Evolutionary conservation across 768 basidiomycete species (phyloP).

Genomic region (Termitomyces sp.): DNA sequence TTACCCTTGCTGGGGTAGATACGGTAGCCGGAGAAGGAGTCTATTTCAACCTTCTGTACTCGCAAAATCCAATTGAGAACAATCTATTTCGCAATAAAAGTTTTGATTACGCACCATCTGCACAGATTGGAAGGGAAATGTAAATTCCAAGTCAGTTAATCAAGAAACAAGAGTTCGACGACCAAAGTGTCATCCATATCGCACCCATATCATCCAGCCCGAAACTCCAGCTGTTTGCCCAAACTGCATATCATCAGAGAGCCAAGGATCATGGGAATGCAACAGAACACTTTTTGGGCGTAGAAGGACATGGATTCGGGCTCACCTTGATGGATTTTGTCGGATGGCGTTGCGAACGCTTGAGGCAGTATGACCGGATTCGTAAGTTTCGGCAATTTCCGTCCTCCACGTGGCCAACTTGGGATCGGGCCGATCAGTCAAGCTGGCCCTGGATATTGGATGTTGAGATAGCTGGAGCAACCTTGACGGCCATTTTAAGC

Average conservation of each 20-base stretch:
- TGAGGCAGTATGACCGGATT: conserved; percentile 1
- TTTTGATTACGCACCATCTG: conserved; percentile 36
- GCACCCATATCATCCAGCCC: conserved; percentile 36
- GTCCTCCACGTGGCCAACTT: conserved; percentile 7
- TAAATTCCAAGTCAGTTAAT: conserved; percentile 8
- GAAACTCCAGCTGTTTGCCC: conserved; percentile 14
- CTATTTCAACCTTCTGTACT: conserved; percentile 93
- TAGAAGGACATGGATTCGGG: conserved; percentile 24
- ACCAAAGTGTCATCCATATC: conserved; percentile 28
- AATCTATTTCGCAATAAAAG: not conserved
- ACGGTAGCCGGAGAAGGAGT: conserved; percentile 94
- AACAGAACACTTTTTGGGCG: conserved; percentile 8
- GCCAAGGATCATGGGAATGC: conserved; percentile 13
- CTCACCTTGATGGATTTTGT: conserved; percentile 60
- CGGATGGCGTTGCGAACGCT: conserved; percentile 19
- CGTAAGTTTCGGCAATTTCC: conserved; percentile 15
- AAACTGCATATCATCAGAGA: conserved; percentile 11
- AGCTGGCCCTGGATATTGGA: not conserved
- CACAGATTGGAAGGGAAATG: conserved; percentile 7
- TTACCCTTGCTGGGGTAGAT: conserved; percentile 99
- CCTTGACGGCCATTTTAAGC: conserved; percentile 11
- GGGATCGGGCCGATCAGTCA: not conserved
- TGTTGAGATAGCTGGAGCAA: conserved; percentile 5
- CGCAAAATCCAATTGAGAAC: conserved; percentile 14
- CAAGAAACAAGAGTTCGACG: conserved; percentile 5